These are phyloP conservation scores for Aspergillus ochraceus DNA, from an alignment of 2,329 filamentous ascomycete species.

Conservation along the genomic window DNA sequence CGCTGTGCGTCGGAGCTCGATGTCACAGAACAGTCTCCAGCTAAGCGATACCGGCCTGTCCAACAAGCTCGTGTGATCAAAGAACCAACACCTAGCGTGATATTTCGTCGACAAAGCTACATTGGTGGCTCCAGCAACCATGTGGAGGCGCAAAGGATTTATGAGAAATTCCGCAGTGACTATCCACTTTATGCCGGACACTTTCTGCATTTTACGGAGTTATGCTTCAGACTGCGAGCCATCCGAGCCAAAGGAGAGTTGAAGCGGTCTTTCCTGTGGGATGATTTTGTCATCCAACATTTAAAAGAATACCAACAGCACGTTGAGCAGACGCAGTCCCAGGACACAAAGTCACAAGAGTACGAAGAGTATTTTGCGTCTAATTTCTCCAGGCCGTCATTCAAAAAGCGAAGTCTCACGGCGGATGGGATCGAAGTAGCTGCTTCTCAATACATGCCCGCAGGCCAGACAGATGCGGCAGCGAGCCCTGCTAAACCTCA, in stretches of 20 bases:
- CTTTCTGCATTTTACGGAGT: slow-evolving; percentile 37
- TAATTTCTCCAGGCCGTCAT: slow-evolving; percentile 30
- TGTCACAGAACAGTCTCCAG: slow-evolving; percentile 12
- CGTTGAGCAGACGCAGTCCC: slow-evolving; percentile 24
- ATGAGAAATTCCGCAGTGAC: slow-evolving; percentile 37
- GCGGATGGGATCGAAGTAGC: slow-evolving; percentile 29
- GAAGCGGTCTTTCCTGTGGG: slow-evolving; percentile 42
- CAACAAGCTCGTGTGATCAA: neutral
- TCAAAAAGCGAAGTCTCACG: slow-evolving; percentile 40
- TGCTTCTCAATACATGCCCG: slow-evolving; percentile 24
- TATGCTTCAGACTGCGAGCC: slow-evolving; percentile 38
- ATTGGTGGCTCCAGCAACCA: slow-evolving; percentile 18
- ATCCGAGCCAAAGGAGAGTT: slow-evolving; percentile 32
- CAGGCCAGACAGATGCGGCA: slow-evolving; percentile 3
- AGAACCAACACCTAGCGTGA: slow-evolving; percentile 11
- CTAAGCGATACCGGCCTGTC: slow-evolving; percentile 10
- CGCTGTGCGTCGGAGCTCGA: slow-evolving; percentile 13
- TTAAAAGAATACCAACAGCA: slow-evolving; percentile 39
- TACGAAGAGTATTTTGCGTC: slow-evolving; percentile 43
- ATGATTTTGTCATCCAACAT: slow-evolving; percentile 48
- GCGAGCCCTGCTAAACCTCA: slow-evolving; percentile 1
- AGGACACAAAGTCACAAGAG: slow-evolving; percentile 24
- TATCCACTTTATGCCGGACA: slow-evolving; percentile 43
- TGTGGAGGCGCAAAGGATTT: slow-evolving; percentile 29
- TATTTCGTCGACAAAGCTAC: slow-evolving; percentile 24